phyloP scores from a whole-genome alignment of 2,329 filamentous ascomycete species.

The Cyphellophora europaea region DNA sequence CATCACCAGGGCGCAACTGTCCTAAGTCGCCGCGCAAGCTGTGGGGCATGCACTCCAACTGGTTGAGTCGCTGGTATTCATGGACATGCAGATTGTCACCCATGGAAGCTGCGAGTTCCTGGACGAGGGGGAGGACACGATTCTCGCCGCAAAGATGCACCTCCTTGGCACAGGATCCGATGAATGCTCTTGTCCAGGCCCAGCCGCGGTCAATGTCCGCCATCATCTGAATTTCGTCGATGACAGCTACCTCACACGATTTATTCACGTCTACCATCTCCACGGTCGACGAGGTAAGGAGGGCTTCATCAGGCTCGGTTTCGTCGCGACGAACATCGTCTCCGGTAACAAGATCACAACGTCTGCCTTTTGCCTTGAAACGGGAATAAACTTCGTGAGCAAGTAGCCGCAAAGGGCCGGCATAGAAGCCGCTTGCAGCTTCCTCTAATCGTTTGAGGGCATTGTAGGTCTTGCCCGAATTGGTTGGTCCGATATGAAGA shows the following conservation, averaged over 20 bases:
- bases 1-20: slow-evolving; percentile 77
- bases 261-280: slow-evolving; percentile 66
- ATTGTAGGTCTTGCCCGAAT: slow-evolving; percentile 96
- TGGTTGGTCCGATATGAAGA: slow-evolving; percentile 91
- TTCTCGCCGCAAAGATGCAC: slow-evolving; percentile 90
- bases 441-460: slow-evolving; percentile 76
- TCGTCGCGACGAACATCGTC: slow-evolving; percentile 72
- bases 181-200: slow-evolving; percentile 86
- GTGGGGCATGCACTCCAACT: slow-evolving; percentile 54
- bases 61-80: slow-evolving; percentile 73
- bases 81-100: slow-evolving; percentile 80
- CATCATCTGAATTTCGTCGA: slow-evolving; percentile 99
- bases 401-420: slow-evolving; percentile 76
- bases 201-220: slow-evolving; percentile 69
- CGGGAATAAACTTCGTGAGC: slow-evolving; percentile 94
- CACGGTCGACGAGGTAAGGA: slow-evolving; percentile 78
- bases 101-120: slow-evolving; percentile 64
- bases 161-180: slow-evolving; percentile 80
- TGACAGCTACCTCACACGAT: slow-evolving; percentile 76
- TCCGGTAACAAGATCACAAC: slow-evolving; percentile 77
- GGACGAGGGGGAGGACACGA: slow-evolving; percentile 68
- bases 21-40: slow-evolving; percentile 57
- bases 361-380: slow-evolving; percentile 65
- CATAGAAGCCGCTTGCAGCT: slow-evolving; percentile 71
- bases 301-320: slow-evolving; percentile 33